Base-by-base conservation (phyloP, 805 yeast species). In the Danielia reshetovae region DNA sequence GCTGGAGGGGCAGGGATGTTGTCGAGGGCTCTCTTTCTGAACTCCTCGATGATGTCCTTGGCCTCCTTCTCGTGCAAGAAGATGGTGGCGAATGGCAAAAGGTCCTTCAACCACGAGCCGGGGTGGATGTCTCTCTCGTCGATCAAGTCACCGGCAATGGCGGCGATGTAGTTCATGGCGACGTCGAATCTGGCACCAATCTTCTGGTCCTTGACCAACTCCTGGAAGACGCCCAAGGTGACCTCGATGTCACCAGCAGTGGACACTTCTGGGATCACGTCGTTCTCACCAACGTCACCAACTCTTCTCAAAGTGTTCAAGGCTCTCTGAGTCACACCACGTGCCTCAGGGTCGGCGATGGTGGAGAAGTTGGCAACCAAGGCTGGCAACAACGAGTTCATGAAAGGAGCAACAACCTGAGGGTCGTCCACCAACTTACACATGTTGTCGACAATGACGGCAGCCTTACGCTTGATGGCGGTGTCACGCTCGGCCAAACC, bases 401-500 rank as follows among this genome's bases (percentile, higher is more conserved):
- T 75, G 86, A 93, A 93, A 54, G 99, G 98, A 77, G 97, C 99
- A 73, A 93, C 95, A 65, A 93, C 94, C 77, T 93, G 97, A 57
- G 98, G 98, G 69, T 93, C 98, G 68, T 93, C 98, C 76, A 93
- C 99, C 72, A 93, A 86, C 75, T 93, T 93, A 85, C 98, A 93
- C 99, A 93, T 93, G 95, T 93, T 93, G 72, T 93, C 99, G 61
- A 90, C 85, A 72, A 93, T 93, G 67, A 93, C 98, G 56, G 98
- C 98, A 62, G 97, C 84, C 79, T 93, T 93, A 81, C 99, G 89
- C 85, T 93, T 93, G 79, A 93, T 93, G 57, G 97, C 77, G 55
- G 99, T 93, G 63, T 93, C 98, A 80, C 98, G 93, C 79, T 93
- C 98, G 62, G 95, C 94, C 67, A 93, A 81, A 90, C 98, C 98